Percentiles rank a stretch among this genome's conserved stretches.
Conservation (phyloP, 441 rosid genomes). For the Kokia cookei region DNA sequence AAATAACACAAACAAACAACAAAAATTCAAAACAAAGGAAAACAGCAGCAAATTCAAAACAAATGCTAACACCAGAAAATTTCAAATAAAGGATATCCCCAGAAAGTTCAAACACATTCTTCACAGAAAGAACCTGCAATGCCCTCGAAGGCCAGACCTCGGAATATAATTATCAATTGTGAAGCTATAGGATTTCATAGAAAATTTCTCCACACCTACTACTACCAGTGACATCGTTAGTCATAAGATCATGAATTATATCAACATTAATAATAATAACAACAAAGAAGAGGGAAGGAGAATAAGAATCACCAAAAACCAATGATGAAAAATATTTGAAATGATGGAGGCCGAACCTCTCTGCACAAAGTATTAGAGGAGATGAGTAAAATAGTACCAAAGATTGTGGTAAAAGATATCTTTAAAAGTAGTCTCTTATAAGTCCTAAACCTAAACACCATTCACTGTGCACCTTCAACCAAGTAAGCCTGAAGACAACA, state of each 20-base stretch:
- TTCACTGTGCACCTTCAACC: background rate
- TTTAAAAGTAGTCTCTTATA: background rate
- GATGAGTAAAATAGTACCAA: background rate
- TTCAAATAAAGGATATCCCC: too few species aligned
- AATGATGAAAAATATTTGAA: background rate
- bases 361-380: background rate
- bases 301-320: background rate
- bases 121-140: background rate
- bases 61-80: too few species aligned
- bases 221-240: background rate
- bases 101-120: too few species aligned
- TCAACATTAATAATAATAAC: background rate
- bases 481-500: background rate
- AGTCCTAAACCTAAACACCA: background rate
- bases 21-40: too few species aligned
- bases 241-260: background rate
- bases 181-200: background rate
- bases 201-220: background rate
- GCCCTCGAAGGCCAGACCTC: conserved; percentile 9
- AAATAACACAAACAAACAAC: too few species aligned
- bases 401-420: background rate
- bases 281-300: background rate
- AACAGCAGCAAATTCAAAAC: too few species aligned
- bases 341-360: background rate
- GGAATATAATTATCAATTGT: background rate